A percentile compares a stretch with the other conserved stretches of the same genome.
Conservation (phyloP, 2,329 filamentous ascomycete genomes). For the Alternaria alternata region DNA sequence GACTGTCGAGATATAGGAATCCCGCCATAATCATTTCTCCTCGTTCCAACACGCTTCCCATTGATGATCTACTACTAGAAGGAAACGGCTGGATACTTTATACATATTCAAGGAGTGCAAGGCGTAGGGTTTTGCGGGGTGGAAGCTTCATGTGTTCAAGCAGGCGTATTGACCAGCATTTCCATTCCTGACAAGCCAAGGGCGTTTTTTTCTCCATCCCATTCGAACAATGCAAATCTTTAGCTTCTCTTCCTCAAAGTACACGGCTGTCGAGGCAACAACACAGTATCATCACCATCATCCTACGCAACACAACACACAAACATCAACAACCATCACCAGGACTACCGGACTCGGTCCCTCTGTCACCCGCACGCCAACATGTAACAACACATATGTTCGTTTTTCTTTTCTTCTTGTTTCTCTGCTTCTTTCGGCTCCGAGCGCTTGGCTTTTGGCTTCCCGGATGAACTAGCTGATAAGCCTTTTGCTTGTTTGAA, state of each 20-base stretch:
- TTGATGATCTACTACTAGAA: constrained; percentile 31
- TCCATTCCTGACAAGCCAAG: constrained; percentile 2
- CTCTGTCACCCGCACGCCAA: constrained; percentile 10
- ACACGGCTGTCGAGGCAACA: constrained; percentile 6
- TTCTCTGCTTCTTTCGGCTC: not conserved
- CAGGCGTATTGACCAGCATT: constrained; percentile 15
- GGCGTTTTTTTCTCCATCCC: constrained; percentile 1
- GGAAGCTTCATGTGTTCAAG: not conserved
- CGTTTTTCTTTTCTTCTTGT: constrained; percentile 10
- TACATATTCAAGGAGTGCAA: constrained; percentile 23
- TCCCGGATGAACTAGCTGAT: not conserved
- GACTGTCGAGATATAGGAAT: constrained; percentile 57
- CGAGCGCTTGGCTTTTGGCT: constrained; percentile 11
- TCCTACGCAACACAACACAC: not conserved
- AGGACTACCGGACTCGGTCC: constrained; percentile 7
- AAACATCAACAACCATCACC: constrained; percentile 10
- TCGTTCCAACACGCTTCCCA: constrained; percentile 15
- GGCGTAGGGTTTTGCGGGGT: constrained; percentile 28
- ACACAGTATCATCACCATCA: not conserved
- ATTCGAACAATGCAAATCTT: constrained; percentile 12
- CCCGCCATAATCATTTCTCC: constrained; percentile 8
- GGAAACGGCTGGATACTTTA: constrained; percentile 41
- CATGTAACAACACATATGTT: constrained; percentile 20
- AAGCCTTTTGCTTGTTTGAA: not conserved
- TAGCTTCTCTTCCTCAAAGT: not conserved